Evolutionary conservation across 768 basidiomycete genomes (phyloP).

Genomic region (Tulasnella sp.): DNA sequence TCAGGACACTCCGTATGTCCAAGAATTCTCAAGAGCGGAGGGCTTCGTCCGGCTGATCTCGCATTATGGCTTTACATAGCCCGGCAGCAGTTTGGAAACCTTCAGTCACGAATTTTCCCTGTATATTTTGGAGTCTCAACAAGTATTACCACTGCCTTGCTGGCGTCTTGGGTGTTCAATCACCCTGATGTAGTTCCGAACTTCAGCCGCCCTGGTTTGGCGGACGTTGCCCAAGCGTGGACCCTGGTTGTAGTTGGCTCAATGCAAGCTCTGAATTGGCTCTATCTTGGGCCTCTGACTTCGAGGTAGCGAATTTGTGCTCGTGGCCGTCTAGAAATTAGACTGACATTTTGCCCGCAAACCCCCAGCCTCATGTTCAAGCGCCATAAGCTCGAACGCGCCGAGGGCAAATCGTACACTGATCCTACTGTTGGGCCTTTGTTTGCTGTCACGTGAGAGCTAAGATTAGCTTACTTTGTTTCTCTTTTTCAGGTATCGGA

Average conservation of each 20-base stretch:
- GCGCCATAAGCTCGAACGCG: constrained; percentile 64
- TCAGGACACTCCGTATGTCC: constrained; percentile 48
- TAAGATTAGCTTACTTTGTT: constrained; percentile 8
- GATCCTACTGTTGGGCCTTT: constrained; percentile 50
- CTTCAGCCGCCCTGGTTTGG: constrained; percentile 40
- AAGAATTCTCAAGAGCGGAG: background rate
- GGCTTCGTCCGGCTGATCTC: background rate
- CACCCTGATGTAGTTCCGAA: constrained; percentile 50
- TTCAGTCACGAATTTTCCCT: constrained; percentile 70
- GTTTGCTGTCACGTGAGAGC: background rate
- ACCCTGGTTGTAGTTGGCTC: constrained; percentile 42
- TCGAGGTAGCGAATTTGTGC: constrained; percentile 41
- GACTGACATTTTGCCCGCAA: background rate
- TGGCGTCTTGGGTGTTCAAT: constrained; percentile 50
- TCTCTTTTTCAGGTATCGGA: constrained; percentile 46
- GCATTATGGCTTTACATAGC: constrained; percentile 34
- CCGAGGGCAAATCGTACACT: constrained; percentile 59
- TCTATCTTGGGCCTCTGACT: constrained; percentile 64
- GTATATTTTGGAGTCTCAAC: constrained; percentile 63
- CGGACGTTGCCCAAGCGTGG: constrained; percentile 61
- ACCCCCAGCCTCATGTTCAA: constrained; percentile 60
- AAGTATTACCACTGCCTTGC: constrained; percentile 44
- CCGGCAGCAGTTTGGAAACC: constrained; percentile 59
- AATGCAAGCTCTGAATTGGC: constrained; percentile 53
- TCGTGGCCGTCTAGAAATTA: constrained; percentile 9